Conservation (phyloP, 208 protist species). For the Crithidia expoeki region DNA sequence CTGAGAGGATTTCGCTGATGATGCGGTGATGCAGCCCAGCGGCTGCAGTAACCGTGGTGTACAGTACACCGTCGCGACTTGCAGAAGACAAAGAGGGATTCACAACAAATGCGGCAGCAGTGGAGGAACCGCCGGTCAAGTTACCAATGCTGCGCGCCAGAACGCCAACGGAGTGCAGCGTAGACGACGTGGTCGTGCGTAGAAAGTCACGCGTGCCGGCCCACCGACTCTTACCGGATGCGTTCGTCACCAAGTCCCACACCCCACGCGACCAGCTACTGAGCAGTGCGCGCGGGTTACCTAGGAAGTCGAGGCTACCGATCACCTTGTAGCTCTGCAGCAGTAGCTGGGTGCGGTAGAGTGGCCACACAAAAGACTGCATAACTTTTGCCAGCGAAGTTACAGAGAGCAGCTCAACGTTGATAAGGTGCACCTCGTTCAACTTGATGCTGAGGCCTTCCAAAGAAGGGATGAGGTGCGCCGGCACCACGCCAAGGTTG, state of each 20-base stretch:
- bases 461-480: conserved; percentile 54
- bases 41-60: not conserved
- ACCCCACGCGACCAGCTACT: conserved; percentile 63
- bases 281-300: conserved; percentile 72
- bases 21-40: conserved; percentile 23
- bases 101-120: too few species aligned
- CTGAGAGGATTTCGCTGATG: conserved; percentile 40
- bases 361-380: conserved; percentile 42
- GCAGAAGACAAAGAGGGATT: too few species aligned
- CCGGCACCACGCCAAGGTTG: conserved; percentile 29
- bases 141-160: conserved; percentile 66
- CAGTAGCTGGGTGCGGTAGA: conserved; percentile 67
- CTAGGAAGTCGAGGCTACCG: conserved; percentile 72
- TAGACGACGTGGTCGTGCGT: conserved; percentile 57
- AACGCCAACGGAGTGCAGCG: conserved; percentile 73
- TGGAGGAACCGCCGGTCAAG: conserved; percentile 21
- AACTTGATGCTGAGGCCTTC: conserved; percentile 43
- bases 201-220: conserved; percentile 60
- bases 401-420: conserved; percentile 44
- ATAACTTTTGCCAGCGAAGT: conserved; percentile 31
- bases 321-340: conserved; percentile 79
- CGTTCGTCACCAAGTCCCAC: conserved; percentile 47
- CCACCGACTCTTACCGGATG: conserved; percentile 41
- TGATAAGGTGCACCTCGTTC: conserved; percentile 25
- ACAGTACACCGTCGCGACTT: not conserved